Evolutionary conservation across 2,329 filamentous ascomycete species (phyloP), one percentile per base, ranked within the genome.

Genomic region (Fusarium sp.): DNA sequence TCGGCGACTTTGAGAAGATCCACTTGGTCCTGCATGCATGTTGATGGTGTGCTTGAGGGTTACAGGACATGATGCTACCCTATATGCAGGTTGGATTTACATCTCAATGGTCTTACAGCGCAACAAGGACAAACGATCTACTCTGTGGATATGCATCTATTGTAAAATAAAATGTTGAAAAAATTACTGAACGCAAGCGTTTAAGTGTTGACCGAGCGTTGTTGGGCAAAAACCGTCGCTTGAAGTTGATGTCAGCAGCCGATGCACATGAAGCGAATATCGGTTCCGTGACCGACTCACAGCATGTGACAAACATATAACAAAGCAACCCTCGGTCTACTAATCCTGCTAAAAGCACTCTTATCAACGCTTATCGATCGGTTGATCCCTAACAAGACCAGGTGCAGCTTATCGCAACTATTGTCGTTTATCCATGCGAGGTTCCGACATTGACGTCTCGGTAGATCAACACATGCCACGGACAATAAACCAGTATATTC

Each of bases 211-310:
- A n/a, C 18, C 3, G 4, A n/a, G 6, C 10, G 2, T 37, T 37
- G 6, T 4, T 7, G 10, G 26, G 26, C 4, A 12, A 12, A 4
- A 28, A n/a, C 16, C 5, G 9, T 11, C 9, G 5, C 6, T 11
- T 37, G 9, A 37, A 6, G 1, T 6, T 3, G 2, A 0, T 4
- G 0, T 11, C 2, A 3, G 11, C 18, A 11, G 16, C 16, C 18
- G 9, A 11, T 37, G 34, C 18, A n/a, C 9, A 6, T n/a, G 9
- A 37, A 37, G 34, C 34, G 34, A 37, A 9, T 37, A 37, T 37
- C 34, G 10, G 18, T 37, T 37, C 34, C 18, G 10, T n/a, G 6
- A 12, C 34, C 18, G 7, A 37, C 10, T 37, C 34, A n/a, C 10
- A n/a, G 12, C 6, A n/a, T 37, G 6, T n/a, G 18, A 34, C 9